Conservation (phyloP, 2,329 filamentous ascomycete species). For the Penicillium glabrum region DNA sequence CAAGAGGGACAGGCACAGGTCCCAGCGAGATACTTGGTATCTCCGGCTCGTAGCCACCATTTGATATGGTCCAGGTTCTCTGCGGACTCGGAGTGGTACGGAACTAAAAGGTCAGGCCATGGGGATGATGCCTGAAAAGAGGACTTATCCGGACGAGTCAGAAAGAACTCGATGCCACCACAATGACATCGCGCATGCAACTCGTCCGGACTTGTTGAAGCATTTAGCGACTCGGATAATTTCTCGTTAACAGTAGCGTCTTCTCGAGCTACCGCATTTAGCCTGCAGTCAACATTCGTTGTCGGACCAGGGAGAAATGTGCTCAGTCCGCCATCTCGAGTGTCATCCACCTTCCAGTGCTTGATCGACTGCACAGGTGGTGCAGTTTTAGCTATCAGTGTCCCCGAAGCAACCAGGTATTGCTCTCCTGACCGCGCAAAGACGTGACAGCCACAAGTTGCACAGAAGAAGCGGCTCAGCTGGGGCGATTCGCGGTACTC, state of each 20-base stretch:
- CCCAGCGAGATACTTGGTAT: conserved; percentile 58
- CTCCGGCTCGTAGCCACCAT: conserved; percentile 58
- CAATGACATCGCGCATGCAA: conserved; percentile 57
- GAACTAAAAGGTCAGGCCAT: conserved; percentile 56
- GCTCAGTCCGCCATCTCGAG: conserved; percentile 31
- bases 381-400: conserved; percentile 21
- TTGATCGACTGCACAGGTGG: conserved; percentile 19
- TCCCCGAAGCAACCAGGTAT: conserved; percentile 37
- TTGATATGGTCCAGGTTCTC: conserved; percentile 52
- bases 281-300: conserved; percentile 19
- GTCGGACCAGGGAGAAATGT: conserved; percentile 25
- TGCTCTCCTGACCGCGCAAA: conserved; percentile 29
- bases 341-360: conserved; percentile 30
- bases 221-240: neutral
- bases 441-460: conserved; percentile 50
- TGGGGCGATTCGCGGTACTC: conserved; percentile 46
- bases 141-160: conserved; percentile 54
- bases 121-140: conserved; percentile 49
- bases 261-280: conserved; percentile 9
- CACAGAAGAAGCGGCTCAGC: conserved; percentile 51
- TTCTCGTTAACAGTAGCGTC: neutral
- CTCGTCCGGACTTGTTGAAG: conserved; percentile 2
- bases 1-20: conserved; percentile 64
- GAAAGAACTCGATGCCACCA: conserved; percentile 54
- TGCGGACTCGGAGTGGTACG: conserved; percentile 43